Base-by-base conservation (phyloP, 2,329 filamentous ascomycete genomes). In the Trichophyton simii region DNA sequence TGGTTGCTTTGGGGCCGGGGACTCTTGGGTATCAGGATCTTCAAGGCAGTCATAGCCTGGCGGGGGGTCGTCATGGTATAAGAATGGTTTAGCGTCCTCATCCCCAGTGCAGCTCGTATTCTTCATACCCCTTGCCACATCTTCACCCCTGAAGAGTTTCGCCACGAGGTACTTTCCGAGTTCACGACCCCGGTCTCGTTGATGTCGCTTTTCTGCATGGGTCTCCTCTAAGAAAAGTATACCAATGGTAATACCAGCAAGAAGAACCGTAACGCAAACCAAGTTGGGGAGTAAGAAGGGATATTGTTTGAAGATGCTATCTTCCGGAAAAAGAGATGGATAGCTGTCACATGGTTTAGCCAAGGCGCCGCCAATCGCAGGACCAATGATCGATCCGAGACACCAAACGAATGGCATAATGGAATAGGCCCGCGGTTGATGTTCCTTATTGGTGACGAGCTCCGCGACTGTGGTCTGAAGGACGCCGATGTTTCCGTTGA, bases 391-490 rank as follows among this genome's bases (percentile, higher is more conserved):
- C 31, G 92, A 96, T 80, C 94, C 94, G 70, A 99, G 82, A 72
- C 91, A 96, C 94, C 94, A 99, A 28, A 97, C 89, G 72, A 96
- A 90, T 5, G 94, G 94, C 91, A 99, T 96, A 67, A 97, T 91
- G 11, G 92, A 90, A 76, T 95, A 99, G 58, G 92, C 94, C 68
- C 89, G 89, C 67, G 91, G 88, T 73, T 97, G 91, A 72, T 97
- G 91, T 73, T 92, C 88, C 76, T 96, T 95, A 63, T 88, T 87
- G 3, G 89, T 96, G 28, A 97, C 87, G 63, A 99, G 81, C 73
- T 99, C 94, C 18, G 90, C 90, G 42, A 99, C 91, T 0, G 92
- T 97, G 4, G 92, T 97, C 72, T 96, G 90, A 67, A 97, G 80
- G 2, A 96, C 92, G 57, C 91, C 92, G 70, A 96, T 95, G 74